Conservation (phyloP, 2,329 filamentous ascomycete species). For the Calycina herbarum region DNA sequence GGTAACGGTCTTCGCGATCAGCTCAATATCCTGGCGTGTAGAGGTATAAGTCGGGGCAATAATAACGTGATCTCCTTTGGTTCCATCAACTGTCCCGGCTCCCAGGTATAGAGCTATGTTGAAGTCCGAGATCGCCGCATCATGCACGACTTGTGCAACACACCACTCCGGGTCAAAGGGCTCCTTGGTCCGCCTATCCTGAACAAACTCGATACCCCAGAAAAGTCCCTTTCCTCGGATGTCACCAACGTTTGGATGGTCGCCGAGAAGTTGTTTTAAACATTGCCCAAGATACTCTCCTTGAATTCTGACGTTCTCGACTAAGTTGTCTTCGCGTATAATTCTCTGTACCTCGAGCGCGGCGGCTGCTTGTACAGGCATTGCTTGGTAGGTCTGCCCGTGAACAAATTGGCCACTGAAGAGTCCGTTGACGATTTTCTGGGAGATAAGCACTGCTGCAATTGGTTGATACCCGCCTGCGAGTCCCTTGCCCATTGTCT, state of each 20-base stretch:
- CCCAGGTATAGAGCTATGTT: slow-evolving; percentile 61
- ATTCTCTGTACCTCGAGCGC: slow-evolving; percentile 63
- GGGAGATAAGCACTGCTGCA: slow-evolving; percentile 57
- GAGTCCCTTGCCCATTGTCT: slow-evolving; percentile 66
- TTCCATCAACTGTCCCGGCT: slow-evolving; percentile 55
- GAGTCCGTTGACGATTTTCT: slow-evolving; percentile 49
- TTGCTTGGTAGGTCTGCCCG: slow-evolving; percentile 58
- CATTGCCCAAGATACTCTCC: slow-evolving; percentile 49
- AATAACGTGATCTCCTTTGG: slow-evolving; percentile 61
- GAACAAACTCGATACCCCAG: slow-evolving; percentile 57
- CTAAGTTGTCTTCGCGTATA: slow-evolving; percentile 55
- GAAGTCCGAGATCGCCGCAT: slow-evolving; percentile 44
- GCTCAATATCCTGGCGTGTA: slow-evolving; percentile 51
- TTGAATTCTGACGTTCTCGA: slow-evolving; percentile 57
- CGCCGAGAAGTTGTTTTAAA: slow-evolving; percentile 45
- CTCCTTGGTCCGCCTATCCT: slow-evolving; percentile 49
- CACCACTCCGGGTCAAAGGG: slow-evolving; percentile 46
- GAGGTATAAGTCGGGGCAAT: slow-evolving; percentile 62
- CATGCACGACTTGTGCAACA: slow-evolving; percentile 51
- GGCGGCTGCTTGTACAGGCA: slow-evolving; percentile 58
- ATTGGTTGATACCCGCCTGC: slow-evolving; percentile 64
- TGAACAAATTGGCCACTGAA: slow-evolving; percentile 36
- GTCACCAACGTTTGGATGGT: slow-evolving; percentile 55
- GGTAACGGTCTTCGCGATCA: slow-evolving; percentile 48
- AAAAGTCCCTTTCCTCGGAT: slow-evolving; percentile 62